These are phyloP conservation scores for Daldinia decipiens DNA, from an alignment of 495 filamentous ascomycete genomes.

Conservation along the genomic window DNA sequence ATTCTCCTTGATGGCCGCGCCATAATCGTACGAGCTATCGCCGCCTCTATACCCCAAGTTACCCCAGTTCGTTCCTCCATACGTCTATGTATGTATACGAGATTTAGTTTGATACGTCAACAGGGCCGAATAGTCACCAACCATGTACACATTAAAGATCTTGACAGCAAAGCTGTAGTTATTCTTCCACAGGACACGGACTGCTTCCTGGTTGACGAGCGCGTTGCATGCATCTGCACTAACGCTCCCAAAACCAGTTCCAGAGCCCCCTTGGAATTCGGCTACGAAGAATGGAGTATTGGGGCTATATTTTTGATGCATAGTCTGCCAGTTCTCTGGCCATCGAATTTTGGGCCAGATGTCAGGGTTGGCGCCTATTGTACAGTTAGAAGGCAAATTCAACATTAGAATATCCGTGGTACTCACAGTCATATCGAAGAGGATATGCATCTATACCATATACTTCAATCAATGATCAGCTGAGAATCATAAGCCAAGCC, in stretches of 20 bases:
- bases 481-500: background rate
- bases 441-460: background rate
- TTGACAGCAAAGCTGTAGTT: background rate
- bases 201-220: background rate
- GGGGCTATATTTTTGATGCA: background rate
- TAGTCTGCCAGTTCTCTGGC: conserved; percentile 1
- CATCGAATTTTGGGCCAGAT: background rate
- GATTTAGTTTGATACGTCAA: conserved; percentile 44
- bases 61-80: conserved; percentile 78
- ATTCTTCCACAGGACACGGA: background rate
- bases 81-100: conserved; percentile 59
- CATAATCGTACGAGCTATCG: conserved; percentile 80
- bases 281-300: background rate
- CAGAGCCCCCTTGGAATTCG: background rate
- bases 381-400: background rate
- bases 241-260: background rate
- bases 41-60: conserved; percentile 77
- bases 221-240: background rate
- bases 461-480: background rate
- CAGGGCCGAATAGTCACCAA: background rate
- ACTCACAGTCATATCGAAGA: background rate
- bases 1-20: conserved; percentile 72
- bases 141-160: background rate
- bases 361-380: background rate
- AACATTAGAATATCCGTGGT: background rate